phyloP scores from a whole-genome alignment of 2,329 filamentous ascomycete species.

The Rhynchosporium secalis region DNA sequence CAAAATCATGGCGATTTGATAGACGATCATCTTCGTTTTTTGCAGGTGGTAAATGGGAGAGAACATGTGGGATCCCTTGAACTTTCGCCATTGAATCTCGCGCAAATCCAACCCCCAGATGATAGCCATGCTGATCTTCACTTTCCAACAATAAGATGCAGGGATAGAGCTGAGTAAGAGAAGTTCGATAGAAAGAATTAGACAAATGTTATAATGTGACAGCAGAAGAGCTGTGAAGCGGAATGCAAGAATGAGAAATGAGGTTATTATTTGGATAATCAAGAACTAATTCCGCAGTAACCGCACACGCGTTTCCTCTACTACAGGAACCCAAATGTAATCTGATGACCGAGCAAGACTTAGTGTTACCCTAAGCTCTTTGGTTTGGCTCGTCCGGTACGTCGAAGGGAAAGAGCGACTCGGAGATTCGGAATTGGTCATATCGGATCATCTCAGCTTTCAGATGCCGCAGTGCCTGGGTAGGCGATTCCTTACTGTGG shows the following conservation, averaged over 20 bases:
- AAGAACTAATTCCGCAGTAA: neutral
- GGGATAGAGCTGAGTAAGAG: neutral
- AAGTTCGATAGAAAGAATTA: neutral
- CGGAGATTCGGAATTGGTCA: no score
- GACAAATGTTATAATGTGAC: neutral
- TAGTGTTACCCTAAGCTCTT: neutral
- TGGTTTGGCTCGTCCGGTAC: neutral
- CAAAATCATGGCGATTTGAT: constrained; percentile 59
- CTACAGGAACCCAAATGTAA: neutral
- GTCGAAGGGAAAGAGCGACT: constrained; percentile 5
- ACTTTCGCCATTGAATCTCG: constrained; percentile 59
- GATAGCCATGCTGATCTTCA: constrained; percentile 43
- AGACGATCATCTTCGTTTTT: constrained; percentile 59
- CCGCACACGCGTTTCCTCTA: neutral
- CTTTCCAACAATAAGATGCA: neutral
- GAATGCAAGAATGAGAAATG: neutral
- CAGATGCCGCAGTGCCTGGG: neutral
- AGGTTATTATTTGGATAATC: neutral
- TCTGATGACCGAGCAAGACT: constrained; percentile 11
- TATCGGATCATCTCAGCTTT: neutral
- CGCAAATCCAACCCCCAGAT: constrained; percentile 59
- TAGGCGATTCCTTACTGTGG: no score
- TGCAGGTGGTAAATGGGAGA: constrained; percentile 55
- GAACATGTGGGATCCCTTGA: constrained; percentile 59
- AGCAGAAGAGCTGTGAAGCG: neutral